A percentile compares a stretch with the other conserved stretches of the same genome.
phyloP scores from a whole-genome alignment of 2,329 filamentous ascomycete genomes.

The Zasmidium angulare region DNA sequence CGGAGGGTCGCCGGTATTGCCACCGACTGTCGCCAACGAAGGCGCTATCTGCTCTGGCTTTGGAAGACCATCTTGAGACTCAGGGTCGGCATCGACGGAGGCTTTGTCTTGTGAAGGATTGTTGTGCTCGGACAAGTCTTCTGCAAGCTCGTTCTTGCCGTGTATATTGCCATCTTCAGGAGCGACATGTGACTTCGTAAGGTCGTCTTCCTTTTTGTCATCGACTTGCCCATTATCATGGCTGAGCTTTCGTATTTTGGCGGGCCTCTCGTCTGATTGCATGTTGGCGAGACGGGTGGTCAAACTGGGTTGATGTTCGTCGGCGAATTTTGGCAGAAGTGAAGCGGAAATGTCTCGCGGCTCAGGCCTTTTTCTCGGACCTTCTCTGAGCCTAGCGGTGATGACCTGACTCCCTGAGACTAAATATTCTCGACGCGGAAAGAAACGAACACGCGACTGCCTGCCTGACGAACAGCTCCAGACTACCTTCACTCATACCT shows the following conservation, averaged over 20 bases:
- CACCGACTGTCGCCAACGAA: background rate
- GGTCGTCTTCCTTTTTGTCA: background rate
- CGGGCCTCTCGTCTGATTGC: slow-evolving; percentile 56
- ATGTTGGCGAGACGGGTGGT: slow-evolving; percentile 38
- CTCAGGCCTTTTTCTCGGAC: too few relatives aligned
- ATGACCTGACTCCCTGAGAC: background rate
- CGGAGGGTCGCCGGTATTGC: slow-evolving; percentile 20
- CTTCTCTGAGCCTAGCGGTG: background rate
- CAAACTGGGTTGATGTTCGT: background rate
- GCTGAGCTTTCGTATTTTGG: slow-evolving; percentile 56
- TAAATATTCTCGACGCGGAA: slow-evolving; percentile 4
- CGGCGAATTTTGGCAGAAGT: slow-evolving; percentile 5
- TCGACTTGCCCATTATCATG: slow-evolving; percentile 28
- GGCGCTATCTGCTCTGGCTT: slow-evolving; percentile 4
- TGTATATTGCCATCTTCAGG: background rate
- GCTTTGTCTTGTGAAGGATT: too few relatives aligned
- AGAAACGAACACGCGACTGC: slow-evolving; percentile 5
- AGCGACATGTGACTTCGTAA: background rate
- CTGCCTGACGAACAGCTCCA: background rate
- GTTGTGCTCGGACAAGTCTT: too few relatives aligned
- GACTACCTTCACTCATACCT: background rate
- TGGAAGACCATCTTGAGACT: slow-evolving; percentile 3
- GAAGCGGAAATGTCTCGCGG: background rate
- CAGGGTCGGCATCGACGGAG: background rate
- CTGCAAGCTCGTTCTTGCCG: too few relatives aligned